Percentiles rank a stretch among this genome's conserved stretches.
phyloP scores from a whole-genome alignment of 371 early-diverging fungal species.

The Mortierella sp. region DNA sequence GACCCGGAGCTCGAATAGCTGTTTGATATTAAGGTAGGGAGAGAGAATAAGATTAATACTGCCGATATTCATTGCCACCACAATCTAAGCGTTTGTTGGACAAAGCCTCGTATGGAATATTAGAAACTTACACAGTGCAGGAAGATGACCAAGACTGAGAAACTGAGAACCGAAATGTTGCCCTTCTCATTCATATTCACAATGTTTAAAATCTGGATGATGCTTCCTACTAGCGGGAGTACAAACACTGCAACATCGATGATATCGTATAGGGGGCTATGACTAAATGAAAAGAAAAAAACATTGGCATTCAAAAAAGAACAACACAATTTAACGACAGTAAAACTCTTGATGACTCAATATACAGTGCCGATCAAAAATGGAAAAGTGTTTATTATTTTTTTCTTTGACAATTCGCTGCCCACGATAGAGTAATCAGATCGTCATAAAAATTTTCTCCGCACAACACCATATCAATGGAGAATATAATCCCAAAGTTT shows the following conservation, averaged over 20 bases:
- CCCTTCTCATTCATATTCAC: constrained; percentile 17
- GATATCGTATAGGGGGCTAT: not conserved
- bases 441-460: too few species aligned
- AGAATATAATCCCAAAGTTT: too few species aligned
- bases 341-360: too few species aligned
- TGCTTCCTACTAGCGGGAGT: constrained; percentile 17
- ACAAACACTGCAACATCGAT: constrained; percentile 13
- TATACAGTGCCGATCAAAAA: too few species aligned
- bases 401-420: too few species aligned
- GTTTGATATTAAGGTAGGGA: not conserved
- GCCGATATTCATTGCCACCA: not conserved
- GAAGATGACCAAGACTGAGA: constrained; percentile 15
- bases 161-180: constrained; percentile 17
- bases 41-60: constrained; percentile 6
- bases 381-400: too few species aligned
- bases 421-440: too few species aligned
- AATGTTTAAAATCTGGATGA: constrained; percentile 13
- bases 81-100: constrained; percentile 1
- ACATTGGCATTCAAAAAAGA: too few species aligned
- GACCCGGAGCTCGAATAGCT: constrained; percentile 18
- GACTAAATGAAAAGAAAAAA: not conserved
- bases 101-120: not conserved
- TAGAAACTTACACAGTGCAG: constrained; percentile 13
- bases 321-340: too few species aligned
- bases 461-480: too few species aligned